phyloP scores from a whole-genome alignment of 495 filamentous ascomycete genomes.

The Massariosphaeria phaeospora region DNA sequence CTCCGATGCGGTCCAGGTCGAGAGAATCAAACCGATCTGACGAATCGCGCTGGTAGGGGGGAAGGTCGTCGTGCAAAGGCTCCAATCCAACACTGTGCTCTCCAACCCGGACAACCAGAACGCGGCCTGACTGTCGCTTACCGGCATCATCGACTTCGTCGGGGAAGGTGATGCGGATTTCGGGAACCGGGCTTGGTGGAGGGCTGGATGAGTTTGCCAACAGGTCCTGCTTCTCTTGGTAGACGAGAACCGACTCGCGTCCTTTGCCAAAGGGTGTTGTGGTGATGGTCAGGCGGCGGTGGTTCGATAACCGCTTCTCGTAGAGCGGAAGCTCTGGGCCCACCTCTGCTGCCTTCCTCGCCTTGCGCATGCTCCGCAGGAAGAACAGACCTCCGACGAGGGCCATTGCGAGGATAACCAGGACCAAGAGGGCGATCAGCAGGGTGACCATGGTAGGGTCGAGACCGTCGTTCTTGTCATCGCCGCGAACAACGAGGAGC shows the following conservation, averaged over 20 bases:
- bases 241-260: constrained; percentile 64
- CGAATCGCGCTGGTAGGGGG: constrained; percentile 76
- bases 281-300: constrained; percentile 65
- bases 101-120: constrained; percentile 89
- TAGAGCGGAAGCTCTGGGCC: constrained; percentile 54
- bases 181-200: constrained; percentile 75
- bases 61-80: constrained; percentile 76
- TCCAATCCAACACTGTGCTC: constrained; percentile 84
- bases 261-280: constrained; percentile 49
- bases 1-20: constrained; percentile 91
- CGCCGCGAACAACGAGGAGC: constrained; percentile 43
- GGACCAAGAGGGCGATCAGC: constrained; percentile 70
- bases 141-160: constrained; percentile 84
- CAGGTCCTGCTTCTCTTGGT: constrained; percentile 67
- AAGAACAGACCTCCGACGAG: constrained; percentile 63
- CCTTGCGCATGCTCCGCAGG: constrained; percentile 61
- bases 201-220: constrained; percentile 69
- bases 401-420: constrained; percentile 63
- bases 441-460: constrained; percentile 62
- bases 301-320: constrained; percentile 49
- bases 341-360: constrained; percentile 47
- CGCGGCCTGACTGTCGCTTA: constrained; percentile 73
- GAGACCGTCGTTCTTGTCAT: constrained; percentile 36
- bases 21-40: constrained; percentile 79
- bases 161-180: constrained; percentile 97